Conservation (phyloP, 2,329 filamentous ascomycete genomes). For the Aureobasidium sp. region DNA sequence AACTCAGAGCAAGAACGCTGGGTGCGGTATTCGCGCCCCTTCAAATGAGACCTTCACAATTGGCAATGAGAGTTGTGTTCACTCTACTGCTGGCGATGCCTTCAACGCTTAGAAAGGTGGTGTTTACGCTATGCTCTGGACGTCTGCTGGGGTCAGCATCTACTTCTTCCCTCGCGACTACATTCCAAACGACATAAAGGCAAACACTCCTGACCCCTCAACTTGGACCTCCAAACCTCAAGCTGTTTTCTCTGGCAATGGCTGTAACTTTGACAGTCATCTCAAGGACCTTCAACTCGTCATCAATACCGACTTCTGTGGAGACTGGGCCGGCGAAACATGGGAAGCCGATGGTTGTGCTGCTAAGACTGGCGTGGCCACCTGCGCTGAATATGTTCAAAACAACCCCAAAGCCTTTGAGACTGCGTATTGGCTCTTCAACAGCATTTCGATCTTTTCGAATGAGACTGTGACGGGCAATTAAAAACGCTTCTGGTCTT, state of each 20-base stretch:
- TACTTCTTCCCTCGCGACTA: conserved; percentile 71
- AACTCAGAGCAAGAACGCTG: conserved; percentile 30
- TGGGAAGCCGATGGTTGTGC: conserved; percentile 56
- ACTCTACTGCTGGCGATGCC: conserved; percentile 34
- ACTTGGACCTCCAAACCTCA: conserved; percentile 57
- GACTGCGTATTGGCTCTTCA: conserved; percentile 67
- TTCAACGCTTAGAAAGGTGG: conserved; percentile 43
- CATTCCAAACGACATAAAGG: conserved; percentile 54
- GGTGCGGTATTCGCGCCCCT: conserved; percentile 31
- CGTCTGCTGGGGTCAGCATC: conserved; percentile 58
- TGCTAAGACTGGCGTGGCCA: conserved; percentile 43
- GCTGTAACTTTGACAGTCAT: conserved; percentile 61
- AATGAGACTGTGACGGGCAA: not conserved
- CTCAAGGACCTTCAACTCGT: conserved; percentile 67
- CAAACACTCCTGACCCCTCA: conserved; percentile 53
- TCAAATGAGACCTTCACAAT: conserved; percentile 21
- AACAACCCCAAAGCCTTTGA: conserved; percentile 61
- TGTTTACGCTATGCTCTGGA: conserved; percentile 53
- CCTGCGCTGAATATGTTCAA: conserved; percentile 64
- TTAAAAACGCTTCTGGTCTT: too few relatives aligned
- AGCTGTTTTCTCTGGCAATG: conserved; percentile 54
- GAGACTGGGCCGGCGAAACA: conserved; percentile 69
- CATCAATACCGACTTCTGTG: conserved; percentile 79
- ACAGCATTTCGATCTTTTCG: not conserved
- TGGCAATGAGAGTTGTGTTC: conserved; percentile 9